phyloP scores from a whole-genome alignment of 2,329 filamentous ascomycete species.

The Colletotrichum sublineola region DNA sequence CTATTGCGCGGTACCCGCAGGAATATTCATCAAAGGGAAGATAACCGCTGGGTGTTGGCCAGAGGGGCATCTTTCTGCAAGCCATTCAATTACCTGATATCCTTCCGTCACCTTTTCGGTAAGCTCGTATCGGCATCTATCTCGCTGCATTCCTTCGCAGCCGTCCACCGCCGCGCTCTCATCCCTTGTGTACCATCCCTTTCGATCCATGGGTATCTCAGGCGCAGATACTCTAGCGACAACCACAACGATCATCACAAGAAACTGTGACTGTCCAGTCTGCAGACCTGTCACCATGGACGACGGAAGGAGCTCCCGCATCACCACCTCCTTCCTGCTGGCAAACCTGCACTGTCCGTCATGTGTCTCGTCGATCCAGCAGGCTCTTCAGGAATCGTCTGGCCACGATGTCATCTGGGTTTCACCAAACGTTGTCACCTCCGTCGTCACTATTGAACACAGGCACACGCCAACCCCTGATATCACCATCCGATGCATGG shows the following conservation, averaged over 20 bases:
- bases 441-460: conserved; percentile 74
- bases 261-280: background rate
- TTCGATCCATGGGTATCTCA: background rate
- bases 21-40: background rate
- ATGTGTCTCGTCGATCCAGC: conserved; percentile 76
- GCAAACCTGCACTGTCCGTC: conserved; percentile 84
- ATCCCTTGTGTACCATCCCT: conserved; percentile 9
- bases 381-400: conserved; percentile 64
- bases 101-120: background rate
- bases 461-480: conserved; percentile 53
- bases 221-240: background rate
- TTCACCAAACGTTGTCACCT: conserved; percentile 79
- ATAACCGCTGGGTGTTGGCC: background rate
- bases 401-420: conserved; percentile 66
- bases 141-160: conserved; percentile 3
- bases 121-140: background rate
- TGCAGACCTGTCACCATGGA: conserved; percentile 19
- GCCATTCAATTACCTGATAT: background rate
- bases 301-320: conserved; percentile 26
- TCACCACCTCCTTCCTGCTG: conserved; percentile 74
- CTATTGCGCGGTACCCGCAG: background rate
- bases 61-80: background rate
- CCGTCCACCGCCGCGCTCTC: background rate
- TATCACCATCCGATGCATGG: conserved; percentile 59
- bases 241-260: background rate